Evolutionary conservation across 768 basidiomycete species (phyloP).

Genomic region (Cystobasidium ongulense): DNA sequence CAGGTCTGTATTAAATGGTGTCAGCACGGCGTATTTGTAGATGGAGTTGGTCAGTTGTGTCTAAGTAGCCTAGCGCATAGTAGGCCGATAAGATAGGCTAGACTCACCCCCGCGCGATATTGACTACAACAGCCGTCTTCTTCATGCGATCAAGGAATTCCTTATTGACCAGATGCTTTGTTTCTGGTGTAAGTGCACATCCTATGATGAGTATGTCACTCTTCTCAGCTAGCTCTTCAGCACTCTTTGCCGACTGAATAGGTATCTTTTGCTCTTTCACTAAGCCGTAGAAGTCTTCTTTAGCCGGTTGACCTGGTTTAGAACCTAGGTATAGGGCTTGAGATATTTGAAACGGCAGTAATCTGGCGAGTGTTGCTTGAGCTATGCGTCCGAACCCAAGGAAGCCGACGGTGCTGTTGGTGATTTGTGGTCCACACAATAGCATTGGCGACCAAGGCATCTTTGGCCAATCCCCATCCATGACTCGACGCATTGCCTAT

Average conservation of each 20-base stretch:
- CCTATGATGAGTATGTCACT: constrained; percentile 81
- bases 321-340: constrained; percentile 61
- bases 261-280: constrained; percentile 28
- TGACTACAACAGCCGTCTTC: constrained; percentile 69
- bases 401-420: constrained; percentile 63
- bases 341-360: constrained; percentile 73
- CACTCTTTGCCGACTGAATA: constrained; percentile 36
- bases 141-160: constrained; percentile 76
- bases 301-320: constrained; percentile 46
- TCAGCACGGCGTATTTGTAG: not conserved
- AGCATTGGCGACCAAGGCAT: constrained; percentile 72
- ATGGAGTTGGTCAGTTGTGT: not conserved
- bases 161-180: constrained; percentile 64
- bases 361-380: constrained; percentile 67
- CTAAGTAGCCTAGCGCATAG: too few species aligned
- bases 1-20: constrained; percentile 45
- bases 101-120: constrained; percentile 61
- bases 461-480: constrained; percentile 57
- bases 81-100: constrained; percentile 36
- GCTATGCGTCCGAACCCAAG: constrained; percentile 82
- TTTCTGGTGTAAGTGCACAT: constrained; percentile 50
- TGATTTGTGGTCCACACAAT: constrained; percentile 59
- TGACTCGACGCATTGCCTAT: constrained; percentile 7
- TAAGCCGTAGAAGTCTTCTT: constrained; percentile 36
- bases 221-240: constrained; percentile 62